Evolutionary conservation across 306 rosid species (phyloP), one percentile per base, ranked within the genome.

Genomic region (Dryas alaskensis): DNA sequence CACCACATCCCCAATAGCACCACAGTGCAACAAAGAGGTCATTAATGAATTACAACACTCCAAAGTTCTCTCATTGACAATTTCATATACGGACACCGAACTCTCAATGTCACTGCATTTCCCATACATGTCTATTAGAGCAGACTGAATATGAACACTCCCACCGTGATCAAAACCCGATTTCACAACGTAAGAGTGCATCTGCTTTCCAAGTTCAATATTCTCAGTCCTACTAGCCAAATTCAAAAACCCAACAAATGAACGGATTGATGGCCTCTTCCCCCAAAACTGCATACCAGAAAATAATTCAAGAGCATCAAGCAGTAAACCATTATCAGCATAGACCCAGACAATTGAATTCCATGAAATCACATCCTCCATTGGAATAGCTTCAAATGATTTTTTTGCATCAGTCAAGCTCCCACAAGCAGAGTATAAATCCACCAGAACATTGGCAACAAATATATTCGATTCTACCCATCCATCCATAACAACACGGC

Each of bases 111-210:
- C 92, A 14, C 83, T 46, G 17, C 95, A 89, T 84, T 87, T 91
- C 59, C 96, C 95, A 57, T 94, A 94, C 96, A 88, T 87, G 55
- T 92, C 81, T 63, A 94, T 89, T 84, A 94, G 80, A 69, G 93
- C 92, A 52, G 96, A 94, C 55, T 86, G 96, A 70, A 87, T 81
- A 76, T 88, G 80, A 78, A 79, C 81, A 77, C 90, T 91, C 52
- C 65, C 75, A 60, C 61, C 76, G 46, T 75, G 73, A 69, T 80
- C 90, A 82, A 86, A 84, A 70, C 93, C 96, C 13, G 79, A 68
- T 62, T 86, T 94, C 72, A 84, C 8, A 46, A 81, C 88, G 63
- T 17, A 80, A 74, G 89, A 86, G 64, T 94, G 97, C 69, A 88
- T 70, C 84, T 84, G 92, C 84, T 78, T 88, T 72, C 96, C 96